Evolutionary conservation across 108 stramenopile species (phyloP), one percentile per base, ranked within the genome.

Genomic region (Poteriospumella lacustris): DNA sequence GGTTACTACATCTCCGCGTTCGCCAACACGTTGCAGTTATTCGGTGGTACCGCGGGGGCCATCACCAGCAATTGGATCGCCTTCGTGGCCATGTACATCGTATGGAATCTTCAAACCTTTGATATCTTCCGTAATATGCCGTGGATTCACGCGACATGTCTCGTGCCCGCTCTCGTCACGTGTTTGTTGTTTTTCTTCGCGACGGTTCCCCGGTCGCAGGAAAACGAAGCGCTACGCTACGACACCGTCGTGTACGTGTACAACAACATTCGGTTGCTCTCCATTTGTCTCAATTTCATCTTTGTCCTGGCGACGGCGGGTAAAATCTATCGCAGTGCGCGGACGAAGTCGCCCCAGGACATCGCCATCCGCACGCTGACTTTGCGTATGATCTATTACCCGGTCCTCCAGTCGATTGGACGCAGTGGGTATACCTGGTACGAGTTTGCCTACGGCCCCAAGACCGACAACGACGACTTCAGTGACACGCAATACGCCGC

Each of bases 351-450:
- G 28, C 3, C 36, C 15, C 15, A 31, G 28, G 60, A 64, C 9
- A 3, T 5, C 9, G 60, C 60, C 9, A 64, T 64, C 5, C 12
- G 24, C 28, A 64, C 60, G 5, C 36, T 64, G 31, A 34, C 60
- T 34, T 34, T 34, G 9, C 60, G 60, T 12, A 64, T 64, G 60
- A 24, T 64, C 28, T 64, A 64, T 64, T 64, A 64, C 36, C 60
- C 60, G 9, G 60, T 33, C 36, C 9, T 64, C 28, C 60, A 64
- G 24, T 26, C 60, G 29, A 3, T 64, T 31, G 36, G 60, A 9
- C 15, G 60, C 15, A 12, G 12, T 64, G 60, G 60, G 3, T 64
- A 3, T 12, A 3, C 60, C 15, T 64, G 60, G 60, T 64, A 64
- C 36, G 60, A 64, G 36, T 5, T 5, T 34, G 24, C 36, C 5